Conservation (phyloP, 306 rosid species). For the Fragaria nilgerrensis region DNA sequence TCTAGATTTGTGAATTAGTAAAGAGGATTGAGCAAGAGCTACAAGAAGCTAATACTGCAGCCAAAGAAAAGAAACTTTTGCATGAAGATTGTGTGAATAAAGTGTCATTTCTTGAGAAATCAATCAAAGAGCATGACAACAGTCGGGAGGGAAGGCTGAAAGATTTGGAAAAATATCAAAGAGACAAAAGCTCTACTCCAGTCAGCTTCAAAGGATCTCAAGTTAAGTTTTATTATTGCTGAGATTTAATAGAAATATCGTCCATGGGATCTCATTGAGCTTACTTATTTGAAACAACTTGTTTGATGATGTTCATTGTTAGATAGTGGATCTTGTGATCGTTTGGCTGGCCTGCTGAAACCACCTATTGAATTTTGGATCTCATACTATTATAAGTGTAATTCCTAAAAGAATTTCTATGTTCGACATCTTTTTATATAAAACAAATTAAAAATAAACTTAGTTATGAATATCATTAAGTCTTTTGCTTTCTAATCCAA, state of each 20-base stretch:
- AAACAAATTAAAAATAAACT: too few species aligned
- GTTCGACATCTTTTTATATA: background rate
- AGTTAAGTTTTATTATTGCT: slow-evolving; percentile 42
- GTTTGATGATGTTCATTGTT: background rate
- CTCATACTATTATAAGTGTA: background rate
- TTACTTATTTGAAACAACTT: background rate
- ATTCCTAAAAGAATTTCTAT: background rate
- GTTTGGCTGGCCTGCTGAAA: background rate
- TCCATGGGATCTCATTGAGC: background rate
- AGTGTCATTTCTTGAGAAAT: slow-evolving; percentile 70
- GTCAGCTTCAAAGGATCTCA: slow-evolving; percentile 77
- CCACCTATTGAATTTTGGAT: too few species aligned
- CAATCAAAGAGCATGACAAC: slow-evolving; percentile 79
- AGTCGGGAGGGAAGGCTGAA: slow-evolving; percentile 76
- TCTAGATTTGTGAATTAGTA: slow-evolving; percentile 84
- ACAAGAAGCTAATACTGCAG: slow-evolving; percentile 65
- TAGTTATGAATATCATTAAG: background rate
- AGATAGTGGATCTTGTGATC: background rate
- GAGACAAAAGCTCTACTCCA: slow-evolving; percentile 69
- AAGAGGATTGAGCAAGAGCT: slow-evolving; percentile 85
- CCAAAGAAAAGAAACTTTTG: slow-evolving; percentile 55
- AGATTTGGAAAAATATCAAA: slow-evolving; percentile 79
- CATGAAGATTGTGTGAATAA: slow-evolving; percentile 57
- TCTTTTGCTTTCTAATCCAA: background rate
- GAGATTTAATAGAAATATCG: background rate